These are phyloP conservation scores for Aspergillus sojae DNA, from an alignment of 2,329 filamentous ascomycete genomes.

Conservation along the genomic window DNA sequence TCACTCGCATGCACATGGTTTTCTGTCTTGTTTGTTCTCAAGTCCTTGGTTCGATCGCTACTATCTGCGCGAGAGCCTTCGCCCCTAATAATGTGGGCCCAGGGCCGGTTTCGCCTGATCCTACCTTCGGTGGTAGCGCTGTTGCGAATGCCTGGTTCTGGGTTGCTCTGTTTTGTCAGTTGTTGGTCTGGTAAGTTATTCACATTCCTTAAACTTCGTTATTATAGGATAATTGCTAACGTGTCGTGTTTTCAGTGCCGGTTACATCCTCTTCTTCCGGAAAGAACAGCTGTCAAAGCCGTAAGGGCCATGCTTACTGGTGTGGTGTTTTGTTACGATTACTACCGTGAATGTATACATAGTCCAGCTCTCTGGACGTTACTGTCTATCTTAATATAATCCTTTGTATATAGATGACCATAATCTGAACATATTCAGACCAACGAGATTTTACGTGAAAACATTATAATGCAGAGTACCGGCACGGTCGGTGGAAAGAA, in stretches of 20 bases:
- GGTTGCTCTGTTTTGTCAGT: constrained; percentile 60
- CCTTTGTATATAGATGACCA: constrained; percentile 4
- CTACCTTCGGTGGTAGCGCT: constrained; percentile 51
- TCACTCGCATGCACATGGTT: constrained; percentile 67
- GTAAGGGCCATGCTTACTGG: not conserved
- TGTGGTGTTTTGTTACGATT: not conserved
- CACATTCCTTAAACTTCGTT: too few relatives aligned
- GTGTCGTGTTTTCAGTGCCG: not conserved
- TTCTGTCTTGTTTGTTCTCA: constrained; percentile 64
- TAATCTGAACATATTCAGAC: not conserved
- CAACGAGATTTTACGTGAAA: not conserved
- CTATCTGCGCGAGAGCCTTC: constrained; percentile 63
- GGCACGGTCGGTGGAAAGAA: not conserved
- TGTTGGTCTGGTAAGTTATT: constrained; percentile 58
- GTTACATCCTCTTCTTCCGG: constrained; percentile 4
- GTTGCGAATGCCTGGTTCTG: constrained; percentile 61
- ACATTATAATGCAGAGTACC: not conserved
- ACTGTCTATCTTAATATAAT: constrained; percentile 3
- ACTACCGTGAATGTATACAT: not conserved
- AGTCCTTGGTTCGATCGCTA: constrained; percentile 63
- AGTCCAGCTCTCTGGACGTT: not conserved
- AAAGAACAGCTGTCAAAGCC: constrained; percentile 4
- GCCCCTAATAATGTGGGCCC: constrained; percentile 65
- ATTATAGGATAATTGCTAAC: not conserved
- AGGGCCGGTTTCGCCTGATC: constrained; percentile 65